Percentiles rank a stretch among this genome's conserved stretches.
Conservation (phyloP, 805 yeast genomes). For the Candida silvicultrix region DNA sequence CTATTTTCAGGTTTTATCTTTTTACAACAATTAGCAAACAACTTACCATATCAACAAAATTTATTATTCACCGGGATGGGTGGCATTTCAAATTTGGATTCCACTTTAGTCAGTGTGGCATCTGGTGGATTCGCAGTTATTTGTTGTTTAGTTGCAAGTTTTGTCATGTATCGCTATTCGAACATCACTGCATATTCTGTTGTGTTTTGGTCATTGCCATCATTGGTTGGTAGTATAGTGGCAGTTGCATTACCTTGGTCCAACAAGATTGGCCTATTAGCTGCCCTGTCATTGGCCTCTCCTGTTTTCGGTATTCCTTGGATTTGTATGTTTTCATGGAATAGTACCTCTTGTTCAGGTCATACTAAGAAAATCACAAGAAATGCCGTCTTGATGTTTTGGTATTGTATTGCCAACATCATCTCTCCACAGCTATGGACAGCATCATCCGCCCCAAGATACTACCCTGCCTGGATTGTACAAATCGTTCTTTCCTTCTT, state of each 20-base stretch:
- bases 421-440: conserved; percentile 55
- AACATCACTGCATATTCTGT: conserved; percentile 33
- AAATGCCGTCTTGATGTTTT: conserved; percentile 37
- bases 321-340: conserved; percentile 31
- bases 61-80: conserved; percentile 41
- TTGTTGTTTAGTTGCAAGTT: conserved; percentile 33
- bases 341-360: conserved; percentile 33
- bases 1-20: conserved; percentile 33
- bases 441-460: conserved; percentile 38
- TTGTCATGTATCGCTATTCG: conserved; percentile 25
- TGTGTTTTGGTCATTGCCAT: conserved; percentile 34
- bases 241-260: conserved; percentile 38
- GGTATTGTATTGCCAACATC: conserved; percentile 42
- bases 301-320: conserved; percentile 38
- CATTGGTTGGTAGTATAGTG: conserved; percentile 39
- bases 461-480: conserved; percentile 43
- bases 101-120: conserved; percentile 50
- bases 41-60: conserved; percentile 46
- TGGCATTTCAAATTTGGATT: conserved; percentile 34
- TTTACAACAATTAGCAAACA: conserved; percentile 44
- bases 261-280: conserved; percentile 39
- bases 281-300: conserved; percentile 41
- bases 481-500: conserved; percentile 48
- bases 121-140: conserved; percentile 42
- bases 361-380: conserved; percentile 45